A percentile compares a stretch with the other conserved stretches of the same genome.
Conservation (phyloP, 306 rosid species). For the Carpinus viminea region DNA sequence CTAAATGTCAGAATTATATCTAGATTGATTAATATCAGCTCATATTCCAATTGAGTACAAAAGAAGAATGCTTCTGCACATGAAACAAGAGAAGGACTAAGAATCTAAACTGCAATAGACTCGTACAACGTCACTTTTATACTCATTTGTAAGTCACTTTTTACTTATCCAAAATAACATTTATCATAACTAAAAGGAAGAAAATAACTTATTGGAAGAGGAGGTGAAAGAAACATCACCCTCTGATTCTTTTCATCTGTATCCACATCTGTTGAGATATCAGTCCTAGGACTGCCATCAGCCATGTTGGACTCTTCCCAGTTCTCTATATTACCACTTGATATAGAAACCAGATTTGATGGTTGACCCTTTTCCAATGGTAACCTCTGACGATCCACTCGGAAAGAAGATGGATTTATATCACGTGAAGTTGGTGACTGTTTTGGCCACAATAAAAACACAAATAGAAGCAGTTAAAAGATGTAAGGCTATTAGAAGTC, state of each 20-base stretch:
- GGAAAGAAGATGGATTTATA: slow-evolving; percentile 32
- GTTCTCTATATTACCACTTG: slow-evolving; percentile 42
- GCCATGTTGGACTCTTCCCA: slow-evolving; percentile 73
- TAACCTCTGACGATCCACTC: slow-evolving; percentile 35
- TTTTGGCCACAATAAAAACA: slow-evolving; percentile 19
- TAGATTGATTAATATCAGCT: slow-evolving; percentile 1
- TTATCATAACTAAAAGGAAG: slow-evolving; percentile 19
- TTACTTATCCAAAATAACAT: slow-evolving; percentile 18
- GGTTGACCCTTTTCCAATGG: slow-evolving; percentile 44
- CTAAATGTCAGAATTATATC: slow-evolving; percentile 33
- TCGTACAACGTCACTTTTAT: slow-evolving; percentile 8
- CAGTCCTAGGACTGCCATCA: slow-evolving; percentile 96
- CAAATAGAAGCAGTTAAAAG: slow-evolving; percentile 15
- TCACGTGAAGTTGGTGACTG: slow-evolving; percentile 41
- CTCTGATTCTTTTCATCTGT: slow-evolving; percentile 85
- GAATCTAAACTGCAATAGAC: slow-evolving; percentile 1
- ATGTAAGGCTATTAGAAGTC: not conserved
- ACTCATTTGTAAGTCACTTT: too few relatives aligned
- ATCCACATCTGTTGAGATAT: slow-evolving; percentile 94
- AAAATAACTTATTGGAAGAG: slow-evolving; percentile 13
- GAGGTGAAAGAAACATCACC: slow-evolving; percentile 50
- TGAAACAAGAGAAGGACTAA: slow-evolving; percentile 1
- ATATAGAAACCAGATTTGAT: slow-evolving; percentile 36
- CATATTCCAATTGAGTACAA: slow-evolving; percentile 16
- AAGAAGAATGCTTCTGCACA: not conserved